Evolutionary conservation across 1,139 yeast genomes (phyloP), one percentile per base, ranked within the genome.

Genomic region (Candida dubliniensis): DNA sequence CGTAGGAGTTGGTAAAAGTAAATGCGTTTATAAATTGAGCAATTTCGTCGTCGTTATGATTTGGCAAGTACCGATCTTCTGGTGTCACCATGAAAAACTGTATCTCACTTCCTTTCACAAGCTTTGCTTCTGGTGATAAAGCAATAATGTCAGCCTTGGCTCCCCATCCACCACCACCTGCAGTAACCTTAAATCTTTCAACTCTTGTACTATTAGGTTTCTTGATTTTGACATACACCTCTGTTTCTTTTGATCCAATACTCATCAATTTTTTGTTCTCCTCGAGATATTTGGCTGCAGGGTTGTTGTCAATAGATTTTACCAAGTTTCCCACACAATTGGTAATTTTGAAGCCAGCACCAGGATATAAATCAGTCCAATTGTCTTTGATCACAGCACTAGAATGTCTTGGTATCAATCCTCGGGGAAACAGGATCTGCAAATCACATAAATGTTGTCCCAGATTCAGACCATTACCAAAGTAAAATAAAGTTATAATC

Each of bases 161-260:
- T 1, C 85, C 84, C 87, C 87, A 82, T 9, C 79, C 77, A 2
- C 87, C 87, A 3, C 87, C 87, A 1, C 79, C 79, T 5, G 87
- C 87, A 33, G 79, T 73, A 14, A 82, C 82, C 54, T 77, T 74
- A 56, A 66, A 69, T 44, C 70, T 57, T 36, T 53, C 52, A 4
- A 53, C 53, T 2, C 49, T 48, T 5, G 56, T 54, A 35, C 46
- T 40, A 8, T 51, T 54, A 7, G 50, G 47, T 15, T 56, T 56
- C 42, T 54, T 56, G 12, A 71, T 39, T 48, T 69, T 71, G 30
- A 70, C 76, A 54, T 67, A 79, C 4, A 79, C 82, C 49, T 71
- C 67, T 35, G 81, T 60, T 45, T 66, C 74, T 52, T 76, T 76
- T 14, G 77, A 67, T 33, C 66, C 71, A 9, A 80, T 60, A 35